Percentiles rank a stretch among this genome's conserved stretches.
phyloP scores from a whole-genome alignment of 2,329 filamentous ascomycete genomes.

The Hymenoscyphus albidus region DNA sequence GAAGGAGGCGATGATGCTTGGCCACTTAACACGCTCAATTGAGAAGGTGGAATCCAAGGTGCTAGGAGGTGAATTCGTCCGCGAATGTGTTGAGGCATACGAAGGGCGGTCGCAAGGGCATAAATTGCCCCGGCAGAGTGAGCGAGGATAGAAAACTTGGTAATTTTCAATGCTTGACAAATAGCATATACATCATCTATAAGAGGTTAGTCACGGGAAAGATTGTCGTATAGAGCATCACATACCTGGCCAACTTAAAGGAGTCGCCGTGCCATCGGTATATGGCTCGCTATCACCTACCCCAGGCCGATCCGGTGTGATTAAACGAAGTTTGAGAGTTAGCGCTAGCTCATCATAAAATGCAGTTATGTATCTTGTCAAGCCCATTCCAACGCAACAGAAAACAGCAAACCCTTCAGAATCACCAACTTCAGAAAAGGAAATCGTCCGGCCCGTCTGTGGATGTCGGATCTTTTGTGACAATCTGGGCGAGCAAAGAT shows the following conservation, averaged over 20 bases:
- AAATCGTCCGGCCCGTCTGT: conserved; percentile 81
- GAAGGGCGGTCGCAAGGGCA: conserved; percentile 86
- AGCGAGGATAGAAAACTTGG: conserved; percentile 91
- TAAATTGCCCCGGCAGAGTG: conserved; percentile 99
- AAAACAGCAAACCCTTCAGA: conserved; percentile 88
- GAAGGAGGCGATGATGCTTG: conserved; percentile 71
- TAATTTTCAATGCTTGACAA: conserved; percentile 86
- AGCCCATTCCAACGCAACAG: conserved; percentile 95
- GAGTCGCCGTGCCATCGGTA: conserved; percentile 75
- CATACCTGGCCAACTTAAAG: conserved; percentile 89
- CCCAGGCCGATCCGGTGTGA: conserved; percentile 90
- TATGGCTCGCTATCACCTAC: conserved; percentile 90
- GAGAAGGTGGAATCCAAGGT: conserved; percentile 95
- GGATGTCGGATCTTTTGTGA: conserved; percentile 87
- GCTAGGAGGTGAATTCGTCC: conserved; percentile 91
- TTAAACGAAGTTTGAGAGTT: conserved; percentile 82
- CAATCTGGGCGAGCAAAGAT: conserved; percentile 75
- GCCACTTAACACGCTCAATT: conserved; percentile 75
- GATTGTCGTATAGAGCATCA: conserved; percentile 13
- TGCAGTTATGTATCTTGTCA: conserved; percentile 91
- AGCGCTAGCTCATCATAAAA: conserved; percentile 95
- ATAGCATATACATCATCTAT: conserved; percentile 83
- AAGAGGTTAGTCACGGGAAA: conserved; percentile 24
- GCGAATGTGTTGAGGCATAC: conserved; percentile 93
- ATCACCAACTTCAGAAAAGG: conserved; percentile 95